These are phyloP conservation scores for Dendrocalamus latiflorus DNA, from an alignment of 202 grass and related monocot species.

Conservation along the genomic window DNA sequence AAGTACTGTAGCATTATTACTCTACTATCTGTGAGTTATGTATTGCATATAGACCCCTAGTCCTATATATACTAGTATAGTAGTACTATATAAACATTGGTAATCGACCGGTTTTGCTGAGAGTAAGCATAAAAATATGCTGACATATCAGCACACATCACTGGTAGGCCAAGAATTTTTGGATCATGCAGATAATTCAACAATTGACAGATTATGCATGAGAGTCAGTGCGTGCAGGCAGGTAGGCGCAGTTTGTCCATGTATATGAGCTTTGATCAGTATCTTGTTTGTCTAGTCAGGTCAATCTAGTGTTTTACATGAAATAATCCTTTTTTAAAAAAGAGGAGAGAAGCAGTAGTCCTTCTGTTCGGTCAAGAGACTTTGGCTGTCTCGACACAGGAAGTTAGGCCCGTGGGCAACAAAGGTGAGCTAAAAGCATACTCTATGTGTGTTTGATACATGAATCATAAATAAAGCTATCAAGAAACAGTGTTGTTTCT, in stretches of 20 bases:
- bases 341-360: background rate
- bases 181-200: constrained; percentile 24
- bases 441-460: background rate
- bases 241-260: constrained; percentile 1
- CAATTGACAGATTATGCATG: background rate
- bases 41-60: too few species aligned
- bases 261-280: constrained; percentile 7
- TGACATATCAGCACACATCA: constrained; percentile 22
- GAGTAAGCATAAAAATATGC: background rate
- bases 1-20: too few species aligned
- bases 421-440: constrained; percentile 6
- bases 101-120: too few species aligned
- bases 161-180: constrained; percentile 17
- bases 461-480: background rate
- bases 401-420: constrained; percentile 45
- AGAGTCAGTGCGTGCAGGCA: too few species aligned
- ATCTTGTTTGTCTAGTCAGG: constrained; percentile 21
- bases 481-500: background rate
- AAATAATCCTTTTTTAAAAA: background rate
- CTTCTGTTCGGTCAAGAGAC: constrained; percentile 31
- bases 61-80: too few species aligned
- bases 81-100: too few species aligned
- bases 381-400: constrained; percentile 11
- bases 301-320: background rate
- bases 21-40: too few species aligned